Percentiles rank a stretch among this genome's conserved stretches.
Evolutionary conservation across 164 flowering plant genomes (phyloP).

Genomic region (Taxillus chinensis): DNA sequence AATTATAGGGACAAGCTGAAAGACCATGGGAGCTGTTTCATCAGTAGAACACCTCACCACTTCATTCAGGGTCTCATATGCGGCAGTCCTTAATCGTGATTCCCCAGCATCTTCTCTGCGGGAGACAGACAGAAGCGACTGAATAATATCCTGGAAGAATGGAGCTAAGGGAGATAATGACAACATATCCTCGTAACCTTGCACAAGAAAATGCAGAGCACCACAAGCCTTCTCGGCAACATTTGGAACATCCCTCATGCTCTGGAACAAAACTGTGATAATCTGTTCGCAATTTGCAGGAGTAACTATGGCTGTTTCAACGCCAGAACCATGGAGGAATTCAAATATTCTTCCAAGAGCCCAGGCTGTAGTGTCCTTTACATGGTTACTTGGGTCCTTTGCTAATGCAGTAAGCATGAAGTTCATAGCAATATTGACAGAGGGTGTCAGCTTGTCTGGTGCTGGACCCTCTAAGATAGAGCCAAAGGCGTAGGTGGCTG

Average conservation of each 20-base stretch:
- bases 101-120: slow-evolving; percentile 60
- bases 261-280: slow-evolving; percentile 40
- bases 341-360: slow-evolving; percentile 58
- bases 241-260: slow-evolving; percentile 60
- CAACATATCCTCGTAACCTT: slow-evolving; percentile 47
- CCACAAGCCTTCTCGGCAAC: slow-evolving; percentile 67
- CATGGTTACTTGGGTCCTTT: slow-evolving; percentile 52
- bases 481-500: slow-evolving; percentile 64
- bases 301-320: slow-evolving; percentile 42
- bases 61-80: slow-evolving; percentile 56
- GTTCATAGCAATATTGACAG: slow-evolving; percentile 42
- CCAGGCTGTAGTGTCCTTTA: slow-evolving; percentile 65
- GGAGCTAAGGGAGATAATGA: slow-evolving; percentile 41
- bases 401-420: slow-evolving; percentile 52
- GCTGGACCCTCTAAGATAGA: slow-evolving; percentile 60
- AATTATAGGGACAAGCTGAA: slow-evolving; percentile 42
- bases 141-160: slow-evolving; percentile 49
- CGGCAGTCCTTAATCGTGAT: slow-evolving; percentile 50
- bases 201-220: slow-evolving; percentile 60
- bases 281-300: slow-evolving; percentile 44
- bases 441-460: slow-evolving; percentile 39
- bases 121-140: slow-evolving; percentile 41
- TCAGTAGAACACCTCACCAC: slow-evolving; percentile 57
- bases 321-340: slow-evolving; percentile 48
- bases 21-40: slow-evolving; percentile 44